A percentile compares a stretch with the other conserved stretches of the same genome.
phyloP scores from a whole-genome alignment of 208 protist species.

The Trypanosoma theileri region DNA sequence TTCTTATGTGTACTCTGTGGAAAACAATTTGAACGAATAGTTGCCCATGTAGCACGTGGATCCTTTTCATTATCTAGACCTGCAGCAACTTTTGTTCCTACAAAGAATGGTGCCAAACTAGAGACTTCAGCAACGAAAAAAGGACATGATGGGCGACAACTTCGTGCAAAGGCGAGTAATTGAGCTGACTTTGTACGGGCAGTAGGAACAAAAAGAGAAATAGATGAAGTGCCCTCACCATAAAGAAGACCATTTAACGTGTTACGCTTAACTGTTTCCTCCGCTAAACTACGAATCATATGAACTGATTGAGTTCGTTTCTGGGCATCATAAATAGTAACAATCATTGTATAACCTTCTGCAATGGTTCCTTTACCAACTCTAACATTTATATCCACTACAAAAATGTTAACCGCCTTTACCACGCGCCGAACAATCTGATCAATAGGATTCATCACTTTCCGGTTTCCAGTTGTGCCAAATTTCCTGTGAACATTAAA shows the following conservation, averaged over 20 bases:
- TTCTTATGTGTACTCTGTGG: constrained; percentile 41
- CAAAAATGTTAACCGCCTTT: constrained; percentile 89
- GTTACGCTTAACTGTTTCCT: constrained; percentile 83
- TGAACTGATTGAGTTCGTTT: constrained; percentile 77
- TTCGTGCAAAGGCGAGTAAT: constrained; percentile 86
- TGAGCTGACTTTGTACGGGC: constrained; percentile 64
- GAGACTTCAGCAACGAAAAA: constrained; percentile 87
- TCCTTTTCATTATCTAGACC: constrained; percentile 59
- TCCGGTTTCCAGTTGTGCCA: constrained; percentile 81
- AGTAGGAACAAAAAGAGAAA: constrained; percentile 88
- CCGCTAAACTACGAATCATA: constrained; percentile 86
- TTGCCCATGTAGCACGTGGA: constrained; percentile 70
- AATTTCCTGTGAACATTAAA: constrained; percentile 86
- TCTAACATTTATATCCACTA: constrained; percentile 87
- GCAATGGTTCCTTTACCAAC: constrained; percentile 87
- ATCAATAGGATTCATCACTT: constrained; percentile 81
- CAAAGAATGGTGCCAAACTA: constrained; percentile 74
- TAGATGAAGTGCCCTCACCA: constrained; percentile 87
- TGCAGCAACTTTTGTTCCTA: constrained; percentile 55
- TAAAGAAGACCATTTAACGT: constrained; percentile 83
- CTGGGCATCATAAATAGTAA: constrained; percentile 89
- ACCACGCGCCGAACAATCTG: constrained; percentile 88
- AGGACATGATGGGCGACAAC: constrained; percentile 87
- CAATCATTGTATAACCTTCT: constrained; percentile 91
- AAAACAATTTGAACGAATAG: constrained; percentile 77